These are phyloP conservation scores for Inonotus obliquus DNA, from an alignment of 1,284 basidiomycete genomes.

Conservation along the genomic window DNA sequence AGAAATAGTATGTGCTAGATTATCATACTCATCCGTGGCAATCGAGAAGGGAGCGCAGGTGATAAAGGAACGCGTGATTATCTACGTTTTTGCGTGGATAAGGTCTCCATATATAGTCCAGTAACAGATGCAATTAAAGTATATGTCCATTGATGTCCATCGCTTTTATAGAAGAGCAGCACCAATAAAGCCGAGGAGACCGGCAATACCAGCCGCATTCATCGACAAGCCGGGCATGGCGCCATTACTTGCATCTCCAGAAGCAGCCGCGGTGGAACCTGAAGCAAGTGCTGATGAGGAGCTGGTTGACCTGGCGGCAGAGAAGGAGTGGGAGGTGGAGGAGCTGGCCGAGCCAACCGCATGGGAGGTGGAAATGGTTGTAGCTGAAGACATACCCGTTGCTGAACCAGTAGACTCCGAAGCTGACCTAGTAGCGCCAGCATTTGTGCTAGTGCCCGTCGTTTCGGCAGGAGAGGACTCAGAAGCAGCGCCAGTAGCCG, in stretches of 20 bases:
- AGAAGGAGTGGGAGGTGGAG: conserved; percentile 18
- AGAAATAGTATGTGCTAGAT: neutral
- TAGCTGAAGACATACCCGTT: conserved; percentile 19
- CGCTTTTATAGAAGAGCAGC: conserved; percentile 39
- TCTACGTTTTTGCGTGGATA: neutral
- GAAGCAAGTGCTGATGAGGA: conserved; percentile 16
- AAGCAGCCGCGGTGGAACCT: conserved; percentile 20
- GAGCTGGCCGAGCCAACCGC: conserved; percentile 15
- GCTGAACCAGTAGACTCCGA: conserved; percentile 16
- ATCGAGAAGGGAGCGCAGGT: neutral
- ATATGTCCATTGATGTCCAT: neutral
- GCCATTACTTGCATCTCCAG: conserved; percentile 16
- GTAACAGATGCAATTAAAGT: neutral
- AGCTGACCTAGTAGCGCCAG: neutral
- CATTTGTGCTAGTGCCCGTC: neutral
- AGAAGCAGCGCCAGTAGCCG: neutral
- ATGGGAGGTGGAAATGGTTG: conserved; percentile 19
- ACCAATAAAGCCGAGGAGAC: conserved; percentile 44
- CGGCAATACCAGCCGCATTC: conserved; percentile 37
- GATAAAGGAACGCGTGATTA: conserved; percentile 1
- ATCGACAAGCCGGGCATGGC: conserved; percentile 24
- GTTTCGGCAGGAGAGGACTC: neutral
- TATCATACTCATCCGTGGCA: neutral
- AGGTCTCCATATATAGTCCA: neutral
- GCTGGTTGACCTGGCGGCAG: conserved; percentile 12